Evolutionary conservation across 2,329 filamentous ascomycete species (phyloP), one percentile per base, ranked within the genome.

Genomic region (Monilinia polystroma): DNA sequence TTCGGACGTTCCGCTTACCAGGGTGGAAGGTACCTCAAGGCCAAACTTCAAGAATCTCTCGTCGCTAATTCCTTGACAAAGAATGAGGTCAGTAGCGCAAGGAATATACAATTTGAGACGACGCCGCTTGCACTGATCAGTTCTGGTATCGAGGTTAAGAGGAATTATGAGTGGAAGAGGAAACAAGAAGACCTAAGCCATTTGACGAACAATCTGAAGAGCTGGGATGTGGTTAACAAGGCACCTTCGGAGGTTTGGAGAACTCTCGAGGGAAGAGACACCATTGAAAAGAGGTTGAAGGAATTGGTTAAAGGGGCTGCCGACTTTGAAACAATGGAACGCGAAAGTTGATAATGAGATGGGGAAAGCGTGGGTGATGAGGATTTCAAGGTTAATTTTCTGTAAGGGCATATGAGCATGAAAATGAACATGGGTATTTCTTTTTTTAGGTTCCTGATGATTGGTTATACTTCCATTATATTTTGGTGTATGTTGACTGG

Each of bases 1-100:
- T 96, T 90, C 78, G 95, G 95, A 16, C 84, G 87, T 55, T 87
- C 88, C 6, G 87, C 92, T 0, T 90, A 92, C 75, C 92, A 96
- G 78, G 84, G 83, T 32, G 91, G 91, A 69, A 96, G 93, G 77
- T 89, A 86, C 76, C 89, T 97, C 77, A 97, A 96, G 77, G 90
- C 93, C 5, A 91, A 93, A 78, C 82, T 99, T 66, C 95, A 99
- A 79, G 95, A 99, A 80, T 94, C 90, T 71, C 83, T 98, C 0
- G 92, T 97, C 43, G 93, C 93, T 0, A 85, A 88, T 71, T 92
- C 91, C 0, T 86, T 98, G 72, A 92, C 92, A 18, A 90, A 88
- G 77, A 91, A 91, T 45, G 95, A 99, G 74, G 87, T 96, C 23
- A 81, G 84, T 55, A 90, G 88, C 68, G 92, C 92, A 67, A 83